These are phyloP conservation scores for Triticum turgidum DNA, from an alignment of 176 grass and related monocot species.

Conservation along the genomic window DNA sequence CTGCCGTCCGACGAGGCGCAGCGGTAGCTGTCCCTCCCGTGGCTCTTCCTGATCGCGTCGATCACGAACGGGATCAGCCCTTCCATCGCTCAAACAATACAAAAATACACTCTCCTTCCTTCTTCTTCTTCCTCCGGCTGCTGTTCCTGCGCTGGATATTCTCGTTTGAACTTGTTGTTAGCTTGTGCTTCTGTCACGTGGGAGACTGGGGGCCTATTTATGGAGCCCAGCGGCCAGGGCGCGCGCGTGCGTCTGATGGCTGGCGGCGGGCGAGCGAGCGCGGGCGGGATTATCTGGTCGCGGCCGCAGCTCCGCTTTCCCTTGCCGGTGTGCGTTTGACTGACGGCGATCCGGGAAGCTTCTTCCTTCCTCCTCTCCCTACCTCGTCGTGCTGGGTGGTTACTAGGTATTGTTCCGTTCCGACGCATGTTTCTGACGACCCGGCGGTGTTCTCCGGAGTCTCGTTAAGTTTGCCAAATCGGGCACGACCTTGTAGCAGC, in stretches of 20 bases:
- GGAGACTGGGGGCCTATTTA: neutral
- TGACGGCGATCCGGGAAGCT: neutral
- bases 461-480: too few relatives aligned
- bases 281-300: neutral
- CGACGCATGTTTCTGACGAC: constrained; percentile 20
- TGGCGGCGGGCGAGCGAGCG: neutral
- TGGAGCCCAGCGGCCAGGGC: neutral
- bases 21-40: constrained; percentile 35
- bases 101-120: neutral
- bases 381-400: neutral
- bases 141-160: neutral
- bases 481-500: too few relatives aligned
- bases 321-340: neutral
- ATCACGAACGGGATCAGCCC: constrained; percentile 88
- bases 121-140: neutral
- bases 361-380: neutral
- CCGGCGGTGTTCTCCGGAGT: too few relatives aligned
- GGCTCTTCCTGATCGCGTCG: constrained; percentile 64
- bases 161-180: too few relatives aligned
- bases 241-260: neutral
- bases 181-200: neutral
- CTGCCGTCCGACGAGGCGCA: constrained; percentile 40
- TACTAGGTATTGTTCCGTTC: neutral
- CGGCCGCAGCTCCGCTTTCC: neutral
- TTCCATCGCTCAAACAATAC: constrained; percentile 47